phyloP scores from a whole-genome alignment of 495 filamentous ascomycete genomes.

The Penicillium steckii region DNA sequence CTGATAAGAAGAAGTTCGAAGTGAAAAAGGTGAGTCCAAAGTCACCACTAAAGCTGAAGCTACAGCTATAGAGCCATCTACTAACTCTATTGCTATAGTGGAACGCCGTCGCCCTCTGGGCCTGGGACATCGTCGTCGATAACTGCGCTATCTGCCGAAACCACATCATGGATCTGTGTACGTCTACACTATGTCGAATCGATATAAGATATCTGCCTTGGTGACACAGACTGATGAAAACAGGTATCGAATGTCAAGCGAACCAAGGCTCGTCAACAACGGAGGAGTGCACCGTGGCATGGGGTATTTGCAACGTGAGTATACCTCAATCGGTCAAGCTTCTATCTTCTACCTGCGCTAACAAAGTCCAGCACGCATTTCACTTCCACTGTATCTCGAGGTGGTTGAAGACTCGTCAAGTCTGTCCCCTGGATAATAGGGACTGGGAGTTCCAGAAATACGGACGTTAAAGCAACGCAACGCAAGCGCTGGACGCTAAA shows the following conservation, averaged over 20 bases:
- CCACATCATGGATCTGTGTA: constrained; percentile 99
- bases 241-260: constrained; percentile 98
- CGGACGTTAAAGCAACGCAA: constrained; percentile 75
- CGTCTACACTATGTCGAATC: too few species aligned
- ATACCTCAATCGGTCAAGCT: background rate
- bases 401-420: constrained; percentile 99
- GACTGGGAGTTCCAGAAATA: constrained; percentile 99
- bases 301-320: constrained; percentile 99
- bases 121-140: constrained; percentile 99
- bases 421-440: constrained; percentile 95
- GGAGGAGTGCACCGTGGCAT: constrained; percentile 97
- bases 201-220: too few species aligned
- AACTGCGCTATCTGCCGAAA: constrained; percentile 99
- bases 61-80: too few species aligned
- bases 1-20: constrained; percentile 91
- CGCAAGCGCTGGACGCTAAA: background rate
- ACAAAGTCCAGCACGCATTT: constrained; percentile 86
- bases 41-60: too few species aligned
- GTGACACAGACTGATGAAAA: too few species aligned
- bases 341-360: background rate
- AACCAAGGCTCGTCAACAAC: constrained; percentile 97
- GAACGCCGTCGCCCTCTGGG: constrained; percentile 99
- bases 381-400: constrained; percentile 99
- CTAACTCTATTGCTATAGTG: constrained; percentile 62
- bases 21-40: constrained; percentile 94